Conservation (phyloP, 768 basidiomycete genomes). For the Fomitopsis pulvina region DNA sequence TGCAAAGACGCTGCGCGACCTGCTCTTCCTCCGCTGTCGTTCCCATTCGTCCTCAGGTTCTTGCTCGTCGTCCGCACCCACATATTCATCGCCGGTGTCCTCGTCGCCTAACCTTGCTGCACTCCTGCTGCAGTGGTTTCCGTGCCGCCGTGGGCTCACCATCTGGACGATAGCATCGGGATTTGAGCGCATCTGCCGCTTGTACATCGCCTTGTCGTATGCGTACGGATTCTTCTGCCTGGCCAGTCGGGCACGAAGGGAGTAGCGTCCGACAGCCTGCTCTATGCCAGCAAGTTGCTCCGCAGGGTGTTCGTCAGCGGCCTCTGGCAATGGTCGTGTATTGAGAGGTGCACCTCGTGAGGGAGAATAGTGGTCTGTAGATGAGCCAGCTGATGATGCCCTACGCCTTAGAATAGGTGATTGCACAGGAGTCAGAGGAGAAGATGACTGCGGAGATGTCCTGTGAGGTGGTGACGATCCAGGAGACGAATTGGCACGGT, state of each 20-base stretch:
- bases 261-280: slow-evolving; percentile 32
- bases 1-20: not conserved
- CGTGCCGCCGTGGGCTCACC: slow-evolving; percentile 27
- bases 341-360: not conserved
- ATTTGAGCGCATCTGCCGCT: slow-evolving; percentile 39
- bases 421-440: slow-evolving; percentile 8
- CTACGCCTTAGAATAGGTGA: not conserved
- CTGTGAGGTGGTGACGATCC: not conserved
- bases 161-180: slow-evolving; percentile 67
- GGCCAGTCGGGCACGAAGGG: slow-evolving; percentile 46
- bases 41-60: not conserved
- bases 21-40: not conserved
- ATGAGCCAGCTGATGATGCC: not conserved
- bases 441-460: not conserved
- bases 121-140: slow-evolving; percentile 3
- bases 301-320: not conserved
- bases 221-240: slow-evolving; percentile 59
- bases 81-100: slow-evolving; percentile 8
- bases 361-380: not conserved
- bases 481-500: not conserved
- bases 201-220: slow-evolving; percentile 48
- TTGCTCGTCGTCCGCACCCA: not conserved
- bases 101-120: slow-evolving; percentile 1
- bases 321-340: not conserved
- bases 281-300: not conserved